Evolutionary conservation across 306 rosid species (phyloP).

Genomic region (Castanospermum australe): DNA sequence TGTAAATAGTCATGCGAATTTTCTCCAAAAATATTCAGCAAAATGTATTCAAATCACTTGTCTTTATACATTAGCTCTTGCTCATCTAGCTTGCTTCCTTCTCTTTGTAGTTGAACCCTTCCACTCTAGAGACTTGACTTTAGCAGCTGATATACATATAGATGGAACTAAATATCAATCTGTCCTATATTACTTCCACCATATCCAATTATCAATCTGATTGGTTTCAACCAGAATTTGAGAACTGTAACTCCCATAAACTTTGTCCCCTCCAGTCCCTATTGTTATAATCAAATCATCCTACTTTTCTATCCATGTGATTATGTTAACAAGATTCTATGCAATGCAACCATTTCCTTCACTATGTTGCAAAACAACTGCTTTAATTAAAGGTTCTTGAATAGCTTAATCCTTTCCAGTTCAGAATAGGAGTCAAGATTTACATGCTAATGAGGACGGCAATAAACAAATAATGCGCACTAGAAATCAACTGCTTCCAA

Average conservation of each 20-base stretch:
- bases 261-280: neutral
- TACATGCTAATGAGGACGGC: neutral
- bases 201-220: neutral
- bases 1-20: too few relatives aligned
- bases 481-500: neutral
- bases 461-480: conserved; percentile 7
- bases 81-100: too few relatives aligned
- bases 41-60: too few relatives aligned
- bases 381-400: conserved; percentile 1
- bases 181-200: neutral
- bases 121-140: neutral
- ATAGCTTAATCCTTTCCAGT: neutral
- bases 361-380: neutral
- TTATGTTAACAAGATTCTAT: neutral
- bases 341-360: neutral
- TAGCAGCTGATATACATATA: neutral
- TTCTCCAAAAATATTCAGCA: too few relatives aligned
- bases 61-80: too few relatives aligned
- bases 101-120: too few relatives aligned
- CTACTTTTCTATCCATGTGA: neutral
- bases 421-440: conserved; percentile 2
- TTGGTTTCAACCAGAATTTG: neutral
- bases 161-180: neutral
- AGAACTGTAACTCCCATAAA: neutral
- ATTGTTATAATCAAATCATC: neutral